Conservation (phyloP, 305 asterid species). For the Stenogyne calaminthoides region DNA sequence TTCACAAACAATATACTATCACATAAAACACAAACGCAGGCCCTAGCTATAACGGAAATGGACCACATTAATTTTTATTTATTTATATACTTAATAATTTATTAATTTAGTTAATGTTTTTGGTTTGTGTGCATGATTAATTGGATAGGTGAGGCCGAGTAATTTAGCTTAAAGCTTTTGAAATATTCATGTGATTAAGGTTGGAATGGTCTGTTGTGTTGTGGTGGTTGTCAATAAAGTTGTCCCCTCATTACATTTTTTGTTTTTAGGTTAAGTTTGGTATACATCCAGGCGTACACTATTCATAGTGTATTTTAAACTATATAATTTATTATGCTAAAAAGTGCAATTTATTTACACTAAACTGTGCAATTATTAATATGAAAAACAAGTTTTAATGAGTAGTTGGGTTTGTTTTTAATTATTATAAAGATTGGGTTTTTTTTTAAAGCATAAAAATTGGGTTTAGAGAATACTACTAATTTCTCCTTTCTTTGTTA, state of each 20-base stretch:
- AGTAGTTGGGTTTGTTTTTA: neutral
- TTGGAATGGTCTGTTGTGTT: constrained; percentile 18
- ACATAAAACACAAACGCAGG: constrained; percentile 27
- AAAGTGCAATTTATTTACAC: too few relatives aligned
- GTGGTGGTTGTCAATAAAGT: constrained; percentile 32
- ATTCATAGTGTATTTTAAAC: too few relatives aligned
- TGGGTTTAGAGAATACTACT: too few relatives aligned
- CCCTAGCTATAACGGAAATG: constrained; percentile 24
- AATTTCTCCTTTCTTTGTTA: too few relatives aligned
- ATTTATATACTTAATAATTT: neutral
- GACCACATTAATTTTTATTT: constrained; percentile 27
- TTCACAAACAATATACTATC: constrained; percentile 1
- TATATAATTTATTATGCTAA: too few relatives aligned
- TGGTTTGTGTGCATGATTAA: constrained; percentile 23
- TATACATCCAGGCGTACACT: too few relatives aligned
- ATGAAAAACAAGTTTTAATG: too few relatives aligned
- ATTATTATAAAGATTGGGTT: neutral
- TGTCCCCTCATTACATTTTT: constrained; percentile 25
- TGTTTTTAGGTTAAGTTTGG: too few relatives aligned
- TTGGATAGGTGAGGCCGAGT: constrained; percentile 39
- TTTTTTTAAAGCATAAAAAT: too few relatives aligned
- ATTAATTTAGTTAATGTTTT: neutral
- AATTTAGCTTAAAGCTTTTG: constrained; percentile 34
- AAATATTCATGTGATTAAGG: constrained; percentile 39
- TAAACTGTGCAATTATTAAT: too few relatives aligned